These are phyloP conservation scores for Diaporthe nobilis DNA, from an alignment of 2,329 filamentous ascomycete species.

Conservation along the genomic window DNA sequence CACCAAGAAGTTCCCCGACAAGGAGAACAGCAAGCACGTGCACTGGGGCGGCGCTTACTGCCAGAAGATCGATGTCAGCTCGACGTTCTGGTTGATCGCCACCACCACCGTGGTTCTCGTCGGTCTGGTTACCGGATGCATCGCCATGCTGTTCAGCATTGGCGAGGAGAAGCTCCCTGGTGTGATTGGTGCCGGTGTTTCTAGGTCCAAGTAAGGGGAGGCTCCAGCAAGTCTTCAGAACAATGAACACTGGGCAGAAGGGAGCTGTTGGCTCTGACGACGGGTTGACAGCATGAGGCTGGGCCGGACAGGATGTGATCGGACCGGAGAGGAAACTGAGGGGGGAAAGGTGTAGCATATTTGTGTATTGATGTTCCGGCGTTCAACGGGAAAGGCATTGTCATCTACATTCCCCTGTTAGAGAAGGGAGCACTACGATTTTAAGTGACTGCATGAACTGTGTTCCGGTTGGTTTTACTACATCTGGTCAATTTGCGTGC, in stretches of 20 bases:
- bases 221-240: neutral
- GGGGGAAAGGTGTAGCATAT: conserved; percentile 39
- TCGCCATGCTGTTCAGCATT: conserved; percentile 85
- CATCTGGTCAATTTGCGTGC: neutral
- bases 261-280: no score
- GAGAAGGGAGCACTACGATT: conserved; percentile 41
- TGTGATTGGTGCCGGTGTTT: conserved; percentile 96
- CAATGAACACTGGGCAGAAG: no score
- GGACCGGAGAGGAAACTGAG: neutral
- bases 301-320: neutral
- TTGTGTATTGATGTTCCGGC: conserved; percentile 44
- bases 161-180: conserved; percentile 91
- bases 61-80: conserved; percentile 91
- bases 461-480: neutral
- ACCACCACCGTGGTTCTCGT: conserved; percentile 81
- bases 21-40: conserved; percentile 54
- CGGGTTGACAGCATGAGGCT: neutral
- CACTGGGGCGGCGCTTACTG: conserved; percentile 90
- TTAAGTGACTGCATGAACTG: conserved; percentile 21
- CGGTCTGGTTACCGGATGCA: conserved; percentile 76
- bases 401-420: conserved; percentile 44
- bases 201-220: conserved; percentile 71
- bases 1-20: conserved; percentile 61
- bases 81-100: conserved; percentile 88
- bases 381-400: conserved; percentile 47